phyloP scores from a whole-genome alignment of 768 basidiomycete species.

The Boletus subparvulus region DNA sequence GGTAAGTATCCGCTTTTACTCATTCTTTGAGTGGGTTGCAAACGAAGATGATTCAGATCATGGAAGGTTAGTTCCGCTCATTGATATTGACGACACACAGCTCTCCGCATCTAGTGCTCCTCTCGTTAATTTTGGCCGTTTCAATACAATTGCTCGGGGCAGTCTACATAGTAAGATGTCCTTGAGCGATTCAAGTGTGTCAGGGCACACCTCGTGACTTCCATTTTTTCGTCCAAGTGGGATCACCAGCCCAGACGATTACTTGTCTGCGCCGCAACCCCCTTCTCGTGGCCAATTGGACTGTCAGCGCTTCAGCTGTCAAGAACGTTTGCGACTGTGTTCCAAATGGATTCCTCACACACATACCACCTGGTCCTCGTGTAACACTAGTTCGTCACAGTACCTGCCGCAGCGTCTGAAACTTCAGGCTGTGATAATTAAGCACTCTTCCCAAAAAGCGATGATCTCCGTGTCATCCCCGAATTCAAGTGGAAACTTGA shows the following conservation, averaged over 20 bases:
- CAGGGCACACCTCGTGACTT: neutral
- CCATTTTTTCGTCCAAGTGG: neutral
- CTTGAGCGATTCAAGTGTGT: too few species aligned
- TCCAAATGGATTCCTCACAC: neutral
- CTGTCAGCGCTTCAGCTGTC: neutral
- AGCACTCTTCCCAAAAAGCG: too few species aligned
- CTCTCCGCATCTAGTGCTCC: too few species aligned
- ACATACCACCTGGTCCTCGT: too few species aligned
- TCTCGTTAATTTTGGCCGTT: too few species aligned
- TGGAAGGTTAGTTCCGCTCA: neutral
- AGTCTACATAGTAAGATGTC: too few species aligned
- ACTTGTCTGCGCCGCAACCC: neutral
- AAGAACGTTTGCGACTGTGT: neutral
- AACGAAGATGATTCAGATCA: neutral
- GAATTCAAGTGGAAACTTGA: too few species aligned
- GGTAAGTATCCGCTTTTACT: too few species aligned
- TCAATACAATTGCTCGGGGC: too few species aligned
- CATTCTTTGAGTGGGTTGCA: too few species aligned
- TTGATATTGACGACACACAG: too few species aligned
- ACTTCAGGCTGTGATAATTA: neutral
- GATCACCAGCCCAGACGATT: neutral
- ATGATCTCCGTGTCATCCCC: too few species aligned
- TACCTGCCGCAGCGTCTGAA: neutral
- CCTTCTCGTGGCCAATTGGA: neutral
- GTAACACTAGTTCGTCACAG: neutral